Base-by-base conservation (phyloP, 2,329 filamentous ascomycete species). In the Talaromyces sp. region DNA sequence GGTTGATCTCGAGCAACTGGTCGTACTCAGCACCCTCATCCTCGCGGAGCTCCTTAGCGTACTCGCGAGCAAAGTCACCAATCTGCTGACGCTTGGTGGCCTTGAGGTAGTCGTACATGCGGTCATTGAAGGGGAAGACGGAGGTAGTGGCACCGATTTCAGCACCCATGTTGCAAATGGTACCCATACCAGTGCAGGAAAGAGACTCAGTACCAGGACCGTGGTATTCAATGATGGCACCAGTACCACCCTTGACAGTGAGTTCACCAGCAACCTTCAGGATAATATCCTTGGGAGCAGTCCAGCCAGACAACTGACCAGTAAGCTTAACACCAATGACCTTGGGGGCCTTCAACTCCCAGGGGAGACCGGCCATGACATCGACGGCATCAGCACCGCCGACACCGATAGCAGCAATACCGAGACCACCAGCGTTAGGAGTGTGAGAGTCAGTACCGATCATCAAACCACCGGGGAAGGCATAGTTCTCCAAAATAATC, bases 371-470 rank as follows among this genome's bases (percentile, higher is more conserved):
- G 75, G 93, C 93, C 92, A 99, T 97, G 74, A 97, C 95, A 82
- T 99, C 95, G 74, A 98, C 95, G 66, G 95, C 95, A 83, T 98
- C 95, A 76, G 94, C 95, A 87, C 95, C 94, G 83, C 95, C 94
- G 69, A 97, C 94, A 89, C 93, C 94, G 77, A 98, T 97, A 67
- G 92, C 91, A 74, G 87, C 88, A 90, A 96, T 96, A 79, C 93
- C 93, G 66, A 98, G 89, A 87, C 94, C 94, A 85, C 94, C 94
- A 75, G 88, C 94, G 79, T 99, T 99, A 75, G 94, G 94, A 67
- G 95, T 98, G 85, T 99, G 95, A 65, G 93, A 97, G 81, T 98
- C 94, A 72, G 94, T 98, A 80, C 95, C 95, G 77, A 98, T 98
- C 78, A 99, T 88, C 66, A 99, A 88, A 87, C 90, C 94, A 87